Conservation (phyloP, 179 eudicot species). For the Amaranthus tricolor region DNA sequence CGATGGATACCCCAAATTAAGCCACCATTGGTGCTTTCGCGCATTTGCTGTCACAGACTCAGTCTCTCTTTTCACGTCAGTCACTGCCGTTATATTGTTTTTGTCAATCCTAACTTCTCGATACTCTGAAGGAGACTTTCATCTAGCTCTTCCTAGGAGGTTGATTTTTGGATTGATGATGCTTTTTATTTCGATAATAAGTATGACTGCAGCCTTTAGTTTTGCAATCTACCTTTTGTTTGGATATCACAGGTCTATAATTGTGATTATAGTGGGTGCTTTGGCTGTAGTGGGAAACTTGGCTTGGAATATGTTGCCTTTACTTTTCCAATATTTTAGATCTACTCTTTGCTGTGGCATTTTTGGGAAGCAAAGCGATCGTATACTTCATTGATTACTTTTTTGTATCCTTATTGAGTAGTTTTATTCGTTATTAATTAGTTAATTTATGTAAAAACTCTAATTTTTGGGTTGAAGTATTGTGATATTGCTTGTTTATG, state of each 20-base stretch:
- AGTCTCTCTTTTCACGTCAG: slow-evolving; percentile 32
- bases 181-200: slow-evolving; percentile 33
- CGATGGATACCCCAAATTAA: slow-evolving; percentile 22
- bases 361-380: slow-evolving; percentile 23
- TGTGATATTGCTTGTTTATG: too few relatives aligned
- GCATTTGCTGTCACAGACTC: slow-evolving; percentile 33
- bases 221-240: slow-evolving; percentile 33
- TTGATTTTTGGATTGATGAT: slow-evolving; percentile 31
- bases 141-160: slow-evolving; percentile 23
- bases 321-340: slow-evolving; percentile 17
- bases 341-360: slow-evolving; percentile 26
- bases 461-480: too few relatives aligned
- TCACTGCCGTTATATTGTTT: slow-evolving; percentile 38
- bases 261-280: slow-evolving; percentile 15
- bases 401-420: neutral
- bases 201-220: slow-evolving; percentile 33
- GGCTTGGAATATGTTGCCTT: slow-evolving; percentile 20
- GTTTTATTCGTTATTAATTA: too few relatives aligned
- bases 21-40: slow-evolving; percentile 8
- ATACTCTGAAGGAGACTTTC: slow-evolving; percentile 34
- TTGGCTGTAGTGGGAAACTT: slow-evolving; percentile 20
- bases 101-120: slow-evolving; percentile 41
- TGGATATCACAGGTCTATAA: slow-evolving; percentile 2
- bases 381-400: slow-evolving; percentile 10
- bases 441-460: too few relatives aligned